These are phyloP conservation scores for Tylopilus felleus DNA, from an alignment of 768 basidiomycete species.

Conservation along the genomic window DNA sequence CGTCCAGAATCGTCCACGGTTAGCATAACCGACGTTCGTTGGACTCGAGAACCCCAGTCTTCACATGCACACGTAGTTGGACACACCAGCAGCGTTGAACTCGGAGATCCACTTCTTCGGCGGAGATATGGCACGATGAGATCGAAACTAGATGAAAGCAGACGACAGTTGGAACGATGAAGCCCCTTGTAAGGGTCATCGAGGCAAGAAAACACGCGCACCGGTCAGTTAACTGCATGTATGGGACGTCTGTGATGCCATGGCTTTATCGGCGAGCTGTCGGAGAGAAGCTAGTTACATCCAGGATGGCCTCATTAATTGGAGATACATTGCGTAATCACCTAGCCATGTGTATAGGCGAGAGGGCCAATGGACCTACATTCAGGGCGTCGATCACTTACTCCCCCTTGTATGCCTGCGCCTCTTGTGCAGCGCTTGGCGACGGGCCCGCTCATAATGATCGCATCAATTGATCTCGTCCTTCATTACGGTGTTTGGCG, in stretches of 20 bases:
- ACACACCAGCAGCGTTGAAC: not conserved
- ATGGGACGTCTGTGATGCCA: not conserved
- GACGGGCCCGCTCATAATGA: constrained; percentile 3
- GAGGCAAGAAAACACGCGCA: constrained; percentile 1
- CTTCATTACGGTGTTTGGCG: constrained; percentile 3
- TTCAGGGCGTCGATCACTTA: not conserved
- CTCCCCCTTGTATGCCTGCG: not conserved
- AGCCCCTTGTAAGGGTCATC: not conserved
- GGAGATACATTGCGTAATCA: not conserved
- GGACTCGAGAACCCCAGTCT: not conserved
- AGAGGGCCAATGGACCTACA: not conserved
- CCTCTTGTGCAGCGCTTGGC: not conserved
- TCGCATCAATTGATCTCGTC: not conserved
- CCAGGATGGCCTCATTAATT: not conserved
- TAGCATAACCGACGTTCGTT: not conserved
- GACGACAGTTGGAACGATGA: not conserved
- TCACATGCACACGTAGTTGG: not conserved
- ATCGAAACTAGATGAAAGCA: not conserved
- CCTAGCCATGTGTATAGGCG: not conserved
- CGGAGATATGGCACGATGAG: constrained; percentile 17
- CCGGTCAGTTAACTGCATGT: not conserved
- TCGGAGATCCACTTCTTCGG: constrained; percentile 10
- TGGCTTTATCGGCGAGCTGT: not conserved
- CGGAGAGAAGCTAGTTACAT: not conserved
- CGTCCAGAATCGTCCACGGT: not conserved